phyloP scores from a whole-genome alignment of 257 asterid genomes.

The Lycium ferocissimum region DNA sequence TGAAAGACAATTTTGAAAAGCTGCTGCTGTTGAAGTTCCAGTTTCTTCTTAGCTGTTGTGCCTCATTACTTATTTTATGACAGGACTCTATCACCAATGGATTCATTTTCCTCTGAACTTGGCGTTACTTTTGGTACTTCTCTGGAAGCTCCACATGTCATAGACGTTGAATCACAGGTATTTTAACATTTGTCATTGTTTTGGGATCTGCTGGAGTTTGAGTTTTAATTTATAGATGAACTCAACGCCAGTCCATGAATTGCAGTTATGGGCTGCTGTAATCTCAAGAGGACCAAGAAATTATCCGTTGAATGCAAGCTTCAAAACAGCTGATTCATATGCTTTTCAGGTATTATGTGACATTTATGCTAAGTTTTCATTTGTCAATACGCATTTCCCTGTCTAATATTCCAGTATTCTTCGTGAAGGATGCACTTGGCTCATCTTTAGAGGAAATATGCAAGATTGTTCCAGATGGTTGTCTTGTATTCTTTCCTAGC shows the following conservation, averaged over 20 bases:
- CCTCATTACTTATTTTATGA: conserved; percentile 19
- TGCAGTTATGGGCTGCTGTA: conserved; percentile 90
- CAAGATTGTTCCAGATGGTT: conserved; percentile 87
- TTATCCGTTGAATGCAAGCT: conserved; percentile 93
- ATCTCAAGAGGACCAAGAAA: conserved; percentile 84
- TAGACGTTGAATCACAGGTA: conserved; percentile 92
- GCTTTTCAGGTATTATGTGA: conserved; percentile 75
- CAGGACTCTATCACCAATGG: conserved; percentile 93
- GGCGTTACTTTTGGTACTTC: conserved; percentile 90
- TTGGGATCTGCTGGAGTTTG: conserved; percentile 29
- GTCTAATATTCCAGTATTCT: conserved; percentile 37
- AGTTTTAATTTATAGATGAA: conserved; percentile 25
- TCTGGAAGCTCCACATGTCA: conserved; percentile 95
- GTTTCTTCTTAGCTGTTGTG: conserved; percentile 19
- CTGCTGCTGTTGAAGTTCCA: conserved; percentile 9
- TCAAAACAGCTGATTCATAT: conserved; percentile 79
- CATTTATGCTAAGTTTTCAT: conserved; percentile 28
- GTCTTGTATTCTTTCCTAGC: conserved; percentile 96
- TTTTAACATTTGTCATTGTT: not conserved
- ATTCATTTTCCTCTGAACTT: conserved; percentile 93
- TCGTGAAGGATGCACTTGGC: conserved; percentile 80
- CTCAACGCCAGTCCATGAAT: conserved; percentile 31
- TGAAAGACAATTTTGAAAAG: conserved; percentile 16
- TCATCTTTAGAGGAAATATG: conserved; percentile 86
- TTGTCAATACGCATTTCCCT: conserved; percentile 16